Conservation (phyloP, 169 alveolate species). For the Babesia microti region DNA sequence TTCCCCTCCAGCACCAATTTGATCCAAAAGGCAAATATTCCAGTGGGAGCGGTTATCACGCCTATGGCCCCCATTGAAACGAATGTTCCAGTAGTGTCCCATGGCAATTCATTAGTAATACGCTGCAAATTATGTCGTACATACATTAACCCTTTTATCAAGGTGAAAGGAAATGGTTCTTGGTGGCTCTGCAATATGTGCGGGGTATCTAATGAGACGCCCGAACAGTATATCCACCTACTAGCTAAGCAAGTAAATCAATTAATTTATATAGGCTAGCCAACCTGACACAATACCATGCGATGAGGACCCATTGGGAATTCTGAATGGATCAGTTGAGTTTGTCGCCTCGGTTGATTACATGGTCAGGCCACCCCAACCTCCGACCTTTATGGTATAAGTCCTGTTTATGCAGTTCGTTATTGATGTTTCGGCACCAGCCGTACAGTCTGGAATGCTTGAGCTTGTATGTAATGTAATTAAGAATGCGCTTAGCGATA, state of each 20-base stretch:
- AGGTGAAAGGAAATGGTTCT: constrained; percentile 86
- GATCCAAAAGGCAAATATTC: constrained; percentile 64
- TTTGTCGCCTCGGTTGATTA: constrained; percentile 90
- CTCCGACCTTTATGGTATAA: constrained; percentile 81
- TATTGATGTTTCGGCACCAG: constrained; percentile 78
- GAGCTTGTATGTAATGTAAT: constrained; percentile 74
- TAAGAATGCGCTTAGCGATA: constrained; percentile 46
- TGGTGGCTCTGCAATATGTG: constrained; percentile 94
- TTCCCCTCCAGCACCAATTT: constrained; percentile 55
- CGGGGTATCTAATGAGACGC: constrained; percentile 82
- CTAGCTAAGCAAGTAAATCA: constrained; percentile 60
- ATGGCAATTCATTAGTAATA: constrained; percentile 76
- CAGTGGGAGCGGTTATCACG: constrained; percentile 61
- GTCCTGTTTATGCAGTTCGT: constrained; percentile 36
- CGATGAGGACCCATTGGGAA: too few species aligned
- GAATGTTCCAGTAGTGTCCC: constrained; percentile 71
- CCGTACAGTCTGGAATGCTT: constrained; percentile 83
- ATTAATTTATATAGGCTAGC: neutral
- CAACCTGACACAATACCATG: too few species aligned
- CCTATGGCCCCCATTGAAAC: constrained; percentile 72
- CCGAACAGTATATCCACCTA: constrained; percentile 66
- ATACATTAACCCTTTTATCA: constrained; percentile 91
- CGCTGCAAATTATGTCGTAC: constrained; percentile 83
- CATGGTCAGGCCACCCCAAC: constrained; percentile 92
- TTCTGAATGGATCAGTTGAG: constrained; percentile 80